Conservation (phyloP, 305 asterid genomes). For the Rubia peregrina region DNA sequence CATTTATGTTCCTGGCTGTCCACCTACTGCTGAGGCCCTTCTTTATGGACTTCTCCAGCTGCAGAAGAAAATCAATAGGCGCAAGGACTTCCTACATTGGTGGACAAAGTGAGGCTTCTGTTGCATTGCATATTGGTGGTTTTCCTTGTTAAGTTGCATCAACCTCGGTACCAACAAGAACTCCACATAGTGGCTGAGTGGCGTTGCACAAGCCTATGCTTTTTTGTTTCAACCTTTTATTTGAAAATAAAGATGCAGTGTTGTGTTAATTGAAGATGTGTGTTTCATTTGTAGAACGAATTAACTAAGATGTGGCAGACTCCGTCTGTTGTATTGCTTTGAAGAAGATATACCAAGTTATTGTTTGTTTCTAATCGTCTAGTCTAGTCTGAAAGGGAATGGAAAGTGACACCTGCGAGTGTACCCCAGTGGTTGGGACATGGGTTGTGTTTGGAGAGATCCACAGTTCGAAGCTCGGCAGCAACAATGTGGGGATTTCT, state of each 20-base stretch:
- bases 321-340: background rate
- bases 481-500: no score
- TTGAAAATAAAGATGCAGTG: constrained; percentile 3
- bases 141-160: background rate
- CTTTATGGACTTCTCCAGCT: constrained; percentile 39
- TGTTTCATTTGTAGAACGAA: background rate
- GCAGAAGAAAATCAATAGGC: constrained; percentile 47
- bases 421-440: no score
- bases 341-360: no score
- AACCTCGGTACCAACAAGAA: constrained; percentile 13
- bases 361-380: no score
- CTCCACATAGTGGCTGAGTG: background rate
- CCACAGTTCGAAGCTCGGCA: no score
- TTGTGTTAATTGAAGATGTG: background rate
- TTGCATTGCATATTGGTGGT: background rate
- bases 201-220: background rate
- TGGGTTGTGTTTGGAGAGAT: no score
- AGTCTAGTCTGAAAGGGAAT: no score
- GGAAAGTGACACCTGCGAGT: no score
- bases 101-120: constrained; percentile 31
- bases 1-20: constrained; percentile 48
- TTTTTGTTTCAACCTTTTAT: constrained; percentile 3
- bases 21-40: constrained; percentile 46
- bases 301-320: background rate
- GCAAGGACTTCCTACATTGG: constrained; percentile 40